These are phyloP conservation scores for Macrolepiota albuminosa DNA, from an alignment of 768 basidiomycete genomes.

Conservation along the genomic window DNA sequence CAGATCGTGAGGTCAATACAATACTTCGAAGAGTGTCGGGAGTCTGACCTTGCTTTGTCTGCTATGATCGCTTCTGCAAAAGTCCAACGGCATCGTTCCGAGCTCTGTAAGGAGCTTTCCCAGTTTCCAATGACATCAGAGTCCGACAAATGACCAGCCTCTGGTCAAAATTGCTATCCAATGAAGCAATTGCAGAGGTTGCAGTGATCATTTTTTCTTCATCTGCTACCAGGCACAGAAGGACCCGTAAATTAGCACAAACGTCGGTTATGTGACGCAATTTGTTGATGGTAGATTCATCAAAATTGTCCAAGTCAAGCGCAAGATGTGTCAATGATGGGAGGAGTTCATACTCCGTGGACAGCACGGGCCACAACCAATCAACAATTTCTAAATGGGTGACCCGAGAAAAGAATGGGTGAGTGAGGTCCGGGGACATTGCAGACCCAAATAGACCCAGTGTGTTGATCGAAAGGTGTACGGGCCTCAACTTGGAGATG, in stretches of 20 bases:
- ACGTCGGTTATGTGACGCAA: slow-evolving; percentile 16
- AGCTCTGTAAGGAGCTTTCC: slow-evolving; percentile 17
- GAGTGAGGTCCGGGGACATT: slow-evolving; percentile 14
- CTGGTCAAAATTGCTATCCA: slow-evolving; percentile 11
- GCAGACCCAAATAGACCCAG: slow-evolving; percentile 17
- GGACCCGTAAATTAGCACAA: slow-evolving; percentile 17
- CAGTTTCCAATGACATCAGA: slow-evolving; percentile 20
- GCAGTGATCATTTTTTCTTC: slow-evolving; percentile 17
- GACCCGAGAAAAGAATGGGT: slow-evolving; percentile 21
- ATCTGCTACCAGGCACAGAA: slow-evolving; percentile 18
- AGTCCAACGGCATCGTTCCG: slow-evolving; percentile 18
- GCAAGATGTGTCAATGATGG: slow-evolving; percentile 22
- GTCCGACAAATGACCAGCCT: slow-evolving; percentile 20
- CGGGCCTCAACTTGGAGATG: slow-evolving; percentile 16
- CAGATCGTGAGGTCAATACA: not conserved
- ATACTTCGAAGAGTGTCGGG: not conserved
- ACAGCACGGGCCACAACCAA: slow-evolving; percentile 14
- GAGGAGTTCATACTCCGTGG: slow-evolving; percentile 10
- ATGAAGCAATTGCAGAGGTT: slow-evolving; percentile 10
- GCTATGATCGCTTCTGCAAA: slow-evolving; percentile 19
- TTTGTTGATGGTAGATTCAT: slow-evolving; percentile 9
- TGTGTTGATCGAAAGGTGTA: slow-evolving; percentile 20
- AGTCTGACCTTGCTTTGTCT: slow-evolving; percentile 15
- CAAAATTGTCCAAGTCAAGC: slow-evolving; percentile 16
- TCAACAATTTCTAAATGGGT: slow-evolving; percentile 23